Base-by-base conservation (phyloP, 108 stramenopile species). In the Pelagomonas calceolata region DNA sequence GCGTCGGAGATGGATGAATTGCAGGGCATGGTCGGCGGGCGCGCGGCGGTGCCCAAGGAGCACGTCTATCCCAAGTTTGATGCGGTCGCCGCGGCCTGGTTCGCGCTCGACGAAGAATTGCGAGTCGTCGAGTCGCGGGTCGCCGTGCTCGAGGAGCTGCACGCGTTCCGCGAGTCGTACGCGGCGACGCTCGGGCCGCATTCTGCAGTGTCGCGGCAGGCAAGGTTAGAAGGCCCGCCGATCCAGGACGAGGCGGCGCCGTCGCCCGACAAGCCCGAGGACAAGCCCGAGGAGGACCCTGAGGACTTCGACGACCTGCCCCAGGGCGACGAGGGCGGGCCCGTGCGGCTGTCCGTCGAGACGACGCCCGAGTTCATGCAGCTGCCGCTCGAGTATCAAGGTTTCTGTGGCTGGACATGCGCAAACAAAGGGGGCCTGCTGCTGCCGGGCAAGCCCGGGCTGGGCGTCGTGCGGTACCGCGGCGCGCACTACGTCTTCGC, bases 41-140 rank as follows among this genome's bases (percentile, higher is more conserved):
- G 73, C 34, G 64, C 76, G 43, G 74, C 81, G 30, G 82, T 87
- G 33, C 84, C 85, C 4, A 87, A 87, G 80, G 81, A 84, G 67
- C 71, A 84, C 44, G 86, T 87, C 10, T 87, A 85, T 64, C 86
- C 86, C 4, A 79, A 81, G 51, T 87, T 87, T 65, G 82, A 82
- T 60, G 73, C 82, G 43, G 66, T 84, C 14, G 83, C 80, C 9
- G 26, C 36, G 21, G 37, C 76, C 18, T 86, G 85, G 85, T 39
- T 44, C 46, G 69, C 74, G 36, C 46, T 85, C 29, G 70, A 75
- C 34, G 80, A 67, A 32, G 82, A 85, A 75, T 43, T 70, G 35
- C 46, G 68, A 44, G 68, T 80, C 10, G 64, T 81, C 5, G 26
- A 45, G 46, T 35, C 72, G 45, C 35, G 81, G 63, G 31, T 64